A percentile compares a stretch with the other conserved stretches of the same genome.
Conservation (phyloP, 2,329 filamentous ascomycete genomes). For the Beauveria caledonica region DNA sequence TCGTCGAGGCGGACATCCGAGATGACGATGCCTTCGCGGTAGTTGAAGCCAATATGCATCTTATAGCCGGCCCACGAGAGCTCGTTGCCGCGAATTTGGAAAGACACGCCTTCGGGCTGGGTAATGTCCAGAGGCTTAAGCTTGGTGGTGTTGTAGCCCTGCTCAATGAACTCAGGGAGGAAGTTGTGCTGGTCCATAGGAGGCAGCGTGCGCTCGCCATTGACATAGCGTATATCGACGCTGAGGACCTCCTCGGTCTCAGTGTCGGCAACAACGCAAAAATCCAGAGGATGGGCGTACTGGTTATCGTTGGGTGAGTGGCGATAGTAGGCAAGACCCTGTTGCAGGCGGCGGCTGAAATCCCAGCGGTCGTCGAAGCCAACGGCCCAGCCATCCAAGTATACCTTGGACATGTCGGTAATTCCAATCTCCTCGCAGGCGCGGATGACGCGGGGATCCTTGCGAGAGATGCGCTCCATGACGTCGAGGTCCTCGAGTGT, state of each 20-base stretch:
- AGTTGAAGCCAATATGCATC: conserved; percentile 65
- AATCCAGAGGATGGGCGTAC: conserved; percentile 49
- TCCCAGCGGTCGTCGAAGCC: conserved; percentile 75
- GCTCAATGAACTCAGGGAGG: conserved; percentile 26
- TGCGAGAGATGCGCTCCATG: conserved; percentile 60
- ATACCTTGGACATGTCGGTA: conserved; percentile 75
- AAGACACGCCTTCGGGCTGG: conserved; percentile 33
- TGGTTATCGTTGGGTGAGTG: conserved; percentile 60
- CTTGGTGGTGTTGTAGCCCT: conserved; percentile 26
- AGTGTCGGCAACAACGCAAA: conserved; percentile 34
- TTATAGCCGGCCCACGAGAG: conserved; percentile 58
- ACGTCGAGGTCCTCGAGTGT: conserved; percentile 76
- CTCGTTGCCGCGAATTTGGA: conserved; percentile 38
- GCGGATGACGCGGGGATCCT: conserved; percentile 66
- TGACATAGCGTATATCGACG: conserved; percentile 33
- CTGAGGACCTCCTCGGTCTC: conserved; percentile 42
- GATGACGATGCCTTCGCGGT: conserved; percentile 60
- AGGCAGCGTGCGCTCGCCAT: conserved; percentile 40
- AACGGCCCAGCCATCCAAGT: conserved; percentile 80
- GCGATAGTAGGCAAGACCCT: conserved; percentile 76
- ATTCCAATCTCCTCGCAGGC: conserved; percentile 70
- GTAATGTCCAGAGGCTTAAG: conserved; percentile 32
- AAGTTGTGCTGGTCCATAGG: conserved; percentile 31
- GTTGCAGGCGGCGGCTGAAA: conserved; percentile 61
- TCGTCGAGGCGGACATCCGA: conserved; percentile 62